Percentiles rank a stretch among this genome's conserved stretches.
Conservation (phyloP, 176 grass and related monocot species). For the Cenchrus americanus region DNA sequence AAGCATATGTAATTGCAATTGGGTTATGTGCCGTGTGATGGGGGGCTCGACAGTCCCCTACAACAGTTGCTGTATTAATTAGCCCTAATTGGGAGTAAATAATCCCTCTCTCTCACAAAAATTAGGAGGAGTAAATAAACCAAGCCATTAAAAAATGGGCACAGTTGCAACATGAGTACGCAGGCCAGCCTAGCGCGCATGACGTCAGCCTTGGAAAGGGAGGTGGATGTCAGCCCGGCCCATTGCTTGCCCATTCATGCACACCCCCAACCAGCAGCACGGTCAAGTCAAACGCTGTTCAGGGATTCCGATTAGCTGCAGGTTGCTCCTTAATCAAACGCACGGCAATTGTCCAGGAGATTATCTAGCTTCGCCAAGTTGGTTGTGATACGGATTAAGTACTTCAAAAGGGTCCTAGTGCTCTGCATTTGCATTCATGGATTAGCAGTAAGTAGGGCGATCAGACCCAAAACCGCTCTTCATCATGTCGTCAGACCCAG, state of each 20-base stretch:
- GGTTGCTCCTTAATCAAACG: conserved; percentile 27
- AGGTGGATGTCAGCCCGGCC: conserved; percentile 23
- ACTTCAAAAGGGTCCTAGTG: neutral
- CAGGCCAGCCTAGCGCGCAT: neutral
- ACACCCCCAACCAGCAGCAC: neutral
- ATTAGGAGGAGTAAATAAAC: neutral
- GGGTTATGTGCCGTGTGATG: conserved; percentile 26
- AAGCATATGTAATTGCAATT: neutral
- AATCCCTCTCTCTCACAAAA: neutral
- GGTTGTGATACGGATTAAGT: neutral
- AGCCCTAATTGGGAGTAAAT: neutral
- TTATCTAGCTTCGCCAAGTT: neutral
- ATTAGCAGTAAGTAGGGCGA: neutral
- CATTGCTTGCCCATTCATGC: neutral
- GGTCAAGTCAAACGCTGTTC: conserved; percentile 8
- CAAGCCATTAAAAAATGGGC: neutral
- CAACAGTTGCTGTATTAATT: neutral
- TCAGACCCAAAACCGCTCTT: conserved; percentile 26
- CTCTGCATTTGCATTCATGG: conserved; percentile 22
- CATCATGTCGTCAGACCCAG: neutral
- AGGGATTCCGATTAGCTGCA: neutral
- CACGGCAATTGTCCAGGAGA: conserved; percentile 16
- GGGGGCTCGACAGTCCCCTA: conserved; percentile 13
- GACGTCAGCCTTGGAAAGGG: conserved; percentile 34
- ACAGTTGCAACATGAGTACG: neutral